Evolutionary conservation across 2,329 filamentous ascomycete species (phyloP).

Genomic region (Cladophialophora immunda): DNA sequence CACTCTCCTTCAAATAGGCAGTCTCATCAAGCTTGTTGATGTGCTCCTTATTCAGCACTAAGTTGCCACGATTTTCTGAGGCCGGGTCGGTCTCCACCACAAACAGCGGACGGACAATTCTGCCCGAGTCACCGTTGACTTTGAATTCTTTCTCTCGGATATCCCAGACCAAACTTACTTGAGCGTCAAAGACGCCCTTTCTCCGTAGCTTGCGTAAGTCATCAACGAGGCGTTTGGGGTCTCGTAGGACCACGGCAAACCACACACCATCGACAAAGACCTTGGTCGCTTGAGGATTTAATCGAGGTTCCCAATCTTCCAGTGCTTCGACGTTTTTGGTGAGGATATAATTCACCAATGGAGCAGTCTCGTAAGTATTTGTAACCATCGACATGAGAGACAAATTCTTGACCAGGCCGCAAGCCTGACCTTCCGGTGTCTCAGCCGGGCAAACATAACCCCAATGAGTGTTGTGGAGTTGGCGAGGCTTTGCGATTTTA

Average conservation of each 20-base stretch:
- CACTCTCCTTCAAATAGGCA: slow-evolving; percentile 63
- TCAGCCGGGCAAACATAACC: slow-evolving; percentile 96
- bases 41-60: slow-evolving; percentile 86
- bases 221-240: slow-evolving; percentile 83
- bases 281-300: slow-evolving; percentile 92
- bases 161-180: slow-evolving; percentile 93
- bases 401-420: slow-evolving; percentile 96
- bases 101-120: slow-evolving; percentile 92
- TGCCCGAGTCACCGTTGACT: slow-evolving; percentile 95
- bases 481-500: slow-evolving; percentile 96
- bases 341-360: slow-evolving; percentile 94
- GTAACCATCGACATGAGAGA: slow-evolving; percentile 99
- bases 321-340: slow-evolving; percentile 94
- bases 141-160: slow-evolving; percentile 98
- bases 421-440: slow-evolving; percentile 97
- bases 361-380: slow-evolving; percentile 88
- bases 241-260: slow-evolving; percentile 87
- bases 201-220: slow-evolving; percentile 80
- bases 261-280: slow-evolving; percentile 98
- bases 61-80: slow-evolving; percentile 75
- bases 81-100: slow-evolving; percentile 87
- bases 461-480: slow-evolving; percentile 99
- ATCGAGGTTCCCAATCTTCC: slow-evolving; percentile 88
- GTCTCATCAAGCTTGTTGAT: slow-evolving; percentile 73
- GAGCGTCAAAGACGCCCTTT: slow-evolving; percentile 83